Base-by-base conservation (phyloP, 2,329 filamentous ascomycete species). In the Thielaviopsis punctulata region DNA sequence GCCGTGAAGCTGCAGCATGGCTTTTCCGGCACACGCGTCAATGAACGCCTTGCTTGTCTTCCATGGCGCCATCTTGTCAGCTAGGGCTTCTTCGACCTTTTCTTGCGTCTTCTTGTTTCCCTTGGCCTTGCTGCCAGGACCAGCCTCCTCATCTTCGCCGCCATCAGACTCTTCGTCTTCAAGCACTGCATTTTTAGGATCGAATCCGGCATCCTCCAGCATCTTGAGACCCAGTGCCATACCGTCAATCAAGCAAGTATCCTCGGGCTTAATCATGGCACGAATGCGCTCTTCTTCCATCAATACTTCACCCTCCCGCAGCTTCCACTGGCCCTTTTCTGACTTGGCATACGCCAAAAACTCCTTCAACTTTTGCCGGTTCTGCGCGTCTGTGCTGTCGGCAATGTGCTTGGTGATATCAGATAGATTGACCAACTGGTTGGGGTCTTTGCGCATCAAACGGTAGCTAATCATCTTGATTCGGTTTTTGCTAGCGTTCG, bases 201-300 rank as follows among this genome's bases (percentile, higher is more conserved):
- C 85, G 63, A 90, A 94, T 9, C 92, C 92, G 19, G 92, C 86
- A 65, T 96, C 92, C 57, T 85, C 80, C 25, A 98, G 78, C 64
- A 94, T 84, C 62, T 93, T 88, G 57, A 87, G 81, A 45, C 92
- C 92, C 39, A 95, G 84, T 64, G 96, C 88, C 90, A 96, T 98
- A 0, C 90, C 86, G 63, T 98, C 90, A 25, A 96, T 79, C 45
- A 95, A 68, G 65, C 88, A 96, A 1, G 96, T 86, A 61, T 96
- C 90, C 65, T 98, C 92, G 0, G 92, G 90, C 58, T 89, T 90
- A 59, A 98, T 88, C 82, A 93, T 88, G 22, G 79, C 74, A 41
- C 90, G 82, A 56, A 96, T 82, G 2, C 78, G 78, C 22, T 84
- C 77, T 61, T 90, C 84, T 55, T 94, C 87, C 12, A 89, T 86